Percentiles rank a stretch among this genome's conserved stretches.
phyloP scores from a whole-genome alignment of 306 rosid genomes.

The Dryas octopetala region DNA sequence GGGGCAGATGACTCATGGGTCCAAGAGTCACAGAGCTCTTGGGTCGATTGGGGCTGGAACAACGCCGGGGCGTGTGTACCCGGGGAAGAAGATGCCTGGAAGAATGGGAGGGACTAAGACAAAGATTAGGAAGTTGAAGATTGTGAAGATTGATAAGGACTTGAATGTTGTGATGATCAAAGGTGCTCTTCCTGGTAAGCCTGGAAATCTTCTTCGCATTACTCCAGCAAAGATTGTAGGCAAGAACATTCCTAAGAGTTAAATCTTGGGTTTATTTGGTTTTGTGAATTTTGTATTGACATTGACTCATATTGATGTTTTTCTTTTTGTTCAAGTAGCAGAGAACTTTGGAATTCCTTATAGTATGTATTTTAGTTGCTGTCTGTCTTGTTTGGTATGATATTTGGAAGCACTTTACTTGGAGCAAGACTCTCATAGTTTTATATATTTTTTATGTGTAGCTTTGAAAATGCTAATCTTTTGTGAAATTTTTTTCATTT shows the following conservation, averaged over 20 bases:
- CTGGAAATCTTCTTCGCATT: constrained; percentile 87
- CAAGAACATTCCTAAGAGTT: constrained; percentile 83
- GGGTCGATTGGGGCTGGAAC: constrained; percentile 99
- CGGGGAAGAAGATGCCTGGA: constrained; percentile 99
- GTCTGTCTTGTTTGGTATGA: background rate
- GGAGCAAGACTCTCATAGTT: background rate
- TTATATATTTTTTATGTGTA: background rate
- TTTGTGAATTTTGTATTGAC: constrained; percentile 6
- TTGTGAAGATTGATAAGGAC: constrained; percentile 83
- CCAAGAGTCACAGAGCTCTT: constrained; percentile 88
- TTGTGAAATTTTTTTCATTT: background rate
- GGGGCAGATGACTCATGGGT: constrained; percentile 91
- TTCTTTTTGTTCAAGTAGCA: background rate
- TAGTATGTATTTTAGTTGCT: background rate
- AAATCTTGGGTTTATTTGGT: background rate
- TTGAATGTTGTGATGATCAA: constrained; percentile 87
- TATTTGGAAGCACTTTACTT: background rate
- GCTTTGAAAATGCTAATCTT: background rate
- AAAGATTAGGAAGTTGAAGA: constrained; percentile 89
- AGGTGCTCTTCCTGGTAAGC: constrained; percentile 97
- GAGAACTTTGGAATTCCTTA: background rate
- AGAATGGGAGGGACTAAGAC: constrained; percentile 94
- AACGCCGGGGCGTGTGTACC: constrained; percentile 83
- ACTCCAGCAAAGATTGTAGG: constrained; percentile 97
- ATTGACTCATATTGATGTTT: background rate